A percentile compares a stretch with the other conserved stretches of the same genome.
phyloP scores from a whole-genome alignment of 176 grass and related monocot species.

The Zizania latifolia region DNA sequence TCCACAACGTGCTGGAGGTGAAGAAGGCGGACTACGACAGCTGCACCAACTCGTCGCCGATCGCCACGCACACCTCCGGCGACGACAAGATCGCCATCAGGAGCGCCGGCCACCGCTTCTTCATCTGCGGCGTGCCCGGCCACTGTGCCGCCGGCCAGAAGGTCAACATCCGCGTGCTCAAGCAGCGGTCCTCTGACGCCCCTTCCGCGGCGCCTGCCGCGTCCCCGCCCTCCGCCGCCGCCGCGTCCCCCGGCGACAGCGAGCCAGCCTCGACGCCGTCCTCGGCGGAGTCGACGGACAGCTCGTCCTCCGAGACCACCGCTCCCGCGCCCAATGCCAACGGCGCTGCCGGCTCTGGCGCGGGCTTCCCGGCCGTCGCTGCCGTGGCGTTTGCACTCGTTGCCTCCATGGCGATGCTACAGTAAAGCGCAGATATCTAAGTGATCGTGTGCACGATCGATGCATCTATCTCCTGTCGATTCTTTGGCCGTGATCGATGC shows the following conservation, averaged over 20 bases:
- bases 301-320: not conserved
- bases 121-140: slow-evolving; percentile 70
- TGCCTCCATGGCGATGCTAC: slow-evolving; percentile 2
- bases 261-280: slow-evolving; percentile 8
- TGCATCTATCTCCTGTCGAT: not conserved
- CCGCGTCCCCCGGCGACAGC: not conserved
- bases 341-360: not conserved
- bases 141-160: slow-evolving; percentile 71
- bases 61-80: slow-evolving; percentile 59
- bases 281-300: slow-evolving; percentile 4
- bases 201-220: slow-evolving; percentile 39
- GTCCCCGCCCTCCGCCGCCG: not conserved
- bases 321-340: slow-evolving; percentile 33
- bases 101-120: slow-evolving; percentile 68
- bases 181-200: slow-evolving; percentile 35
- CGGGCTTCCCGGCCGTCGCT: not conserved
- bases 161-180: slow-evolving; percentile 63
- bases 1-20: slow-evolving; percentile 86
- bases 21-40: slow-evolving; percentile 57
- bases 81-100: slow-evolving; percentile 71
- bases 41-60: slow-evolving; percentile 60
- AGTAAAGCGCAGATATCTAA: not conserved
- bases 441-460: not conserved
- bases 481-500: slow-evolving; percentile 2
- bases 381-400: slow-evolving; percentile 5